phyloP scores from a whole-genome alignment of 1,139 yeast species.

The Fermentozyma sake region DNA sequence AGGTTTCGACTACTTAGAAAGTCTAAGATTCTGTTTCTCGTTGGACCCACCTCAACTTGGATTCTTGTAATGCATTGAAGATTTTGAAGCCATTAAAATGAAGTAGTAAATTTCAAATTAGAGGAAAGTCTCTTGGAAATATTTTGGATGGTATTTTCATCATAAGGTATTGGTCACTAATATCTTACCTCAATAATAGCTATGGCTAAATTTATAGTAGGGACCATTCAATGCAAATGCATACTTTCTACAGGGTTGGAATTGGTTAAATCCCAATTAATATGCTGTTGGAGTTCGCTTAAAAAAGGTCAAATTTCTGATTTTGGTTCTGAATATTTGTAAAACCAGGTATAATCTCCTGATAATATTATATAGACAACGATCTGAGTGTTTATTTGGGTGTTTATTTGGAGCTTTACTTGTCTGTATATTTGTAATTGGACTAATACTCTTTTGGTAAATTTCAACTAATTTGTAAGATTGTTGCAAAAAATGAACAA shows the following conservation, averaged over 20 bases:
- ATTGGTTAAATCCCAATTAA: slow-evolving; percentile 70
- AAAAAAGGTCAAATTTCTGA: too few relatives aligned
- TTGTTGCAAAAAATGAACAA: too few relatives aligned
- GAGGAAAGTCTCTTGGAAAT: slow-evolving; percentile 84
- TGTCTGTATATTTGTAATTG: too few relatives aligned
- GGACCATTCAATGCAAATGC: slow-evolving; percentile 78
- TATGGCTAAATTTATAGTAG: slow-evolving; percentile 79
- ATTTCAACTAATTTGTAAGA: too few relatives aligned
- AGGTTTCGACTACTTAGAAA: slow-evolving; percentile 67
- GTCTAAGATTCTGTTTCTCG: slow-evolving; percentile 68
- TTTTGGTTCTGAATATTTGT: too few relatives aligned
- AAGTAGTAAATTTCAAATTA: slow-evolving; percentile 61
- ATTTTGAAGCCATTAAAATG: slow-evolving; percentile 55
- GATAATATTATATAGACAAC: too few relatives aligned
- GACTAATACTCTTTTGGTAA: too few relatives aligned
- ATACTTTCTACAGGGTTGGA: slow-evolving; percentile 59
- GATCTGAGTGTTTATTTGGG: too few relatives aligned
- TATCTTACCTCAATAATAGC: slow-evolving; percentile 57
- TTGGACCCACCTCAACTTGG: slow-evolving; percentile 87
- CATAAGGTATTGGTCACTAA: slow-evolving; percentile 81
- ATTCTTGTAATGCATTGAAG: slow-evolving; percentile 69
- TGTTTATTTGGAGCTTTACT: too few relatives aligned
- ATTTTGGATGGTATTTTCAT: slow-evolving; percentile 67
- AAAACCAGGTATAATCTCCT: too few relatives aligned
- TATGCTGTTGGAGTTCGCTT: slow-evolving; percentile 58